A percentile compares a stretch with the other conserved stretches of the same genome.
These are phyloP conservation scores for Carpinus viminea DNA, from an alignment of 306 rosid species.

Conservation along the genomic window DNA sequence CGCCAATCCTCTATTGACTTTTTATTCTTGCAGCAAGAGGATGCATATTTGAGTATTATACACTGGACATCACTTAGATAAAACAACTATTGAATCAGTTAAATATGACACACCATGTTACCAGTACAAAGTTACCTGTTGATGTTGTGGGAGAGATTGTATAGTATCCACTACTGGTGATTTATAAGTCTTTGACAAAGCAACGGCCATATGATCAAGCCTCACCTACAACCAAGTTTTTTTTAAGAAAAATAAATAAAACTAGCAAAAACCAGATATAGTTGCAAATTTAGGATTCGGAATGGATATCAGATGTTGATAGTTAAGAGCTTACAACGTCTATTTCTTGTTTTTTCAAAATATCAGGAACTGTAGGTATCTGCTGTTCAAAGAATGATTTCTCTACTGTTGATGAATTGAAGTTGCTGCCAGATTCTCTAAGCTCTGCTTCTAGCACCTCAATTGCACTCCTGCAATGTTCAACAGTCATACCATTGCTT, in stretches of 20 bases:
- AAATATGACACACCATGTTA: not conserved
- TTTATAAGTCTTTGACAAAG: conserved; percentile 80
- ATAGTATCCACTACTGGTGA: conserved; percentile 84
- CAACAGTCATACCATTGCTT: not conserved
- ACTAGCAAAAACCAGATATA: no score
- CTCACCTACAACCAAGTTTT: conserved; percentile 60
- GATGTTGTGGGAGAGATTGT: conserved; percentile 94
- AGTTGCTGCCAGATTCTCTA: conserved; percentile 45
- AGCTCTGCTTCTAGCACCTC: conserved; percentile 77
- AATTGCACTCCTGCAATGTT: conserved; percentile 69
- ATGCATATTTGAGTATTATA: not conserved
- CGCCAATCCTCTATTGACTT: not conserved
- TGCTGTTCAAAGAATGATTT: conserved; percentile 39
- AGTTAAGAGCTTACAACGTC: conserved; percentile 50
- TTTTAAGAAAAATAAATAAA: not conserved
- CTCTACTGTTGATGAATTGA: conserved; percentile 38
- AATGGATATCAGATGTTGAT: conserved; percentile 5
- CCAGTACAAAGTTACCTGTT: conserved; percentile 64
- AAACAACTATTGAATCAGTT: not conserved
- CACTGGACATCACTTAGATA: not conserved
- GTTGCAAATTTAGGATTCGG: not conserved
- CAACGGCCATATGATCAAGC: conserved; percentile 80
- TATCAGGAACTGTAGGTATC: conserved; percentile 32
- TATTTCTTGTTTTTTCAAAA: conserved; percentile 38
- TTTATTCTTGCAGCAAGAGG: not conserved